These are phyloP conservation scores for Chlorociboria aeruginascens DNA, from an alignment of 495 filamentous ascomycete species.

Conservation along the genomic window DNA sequence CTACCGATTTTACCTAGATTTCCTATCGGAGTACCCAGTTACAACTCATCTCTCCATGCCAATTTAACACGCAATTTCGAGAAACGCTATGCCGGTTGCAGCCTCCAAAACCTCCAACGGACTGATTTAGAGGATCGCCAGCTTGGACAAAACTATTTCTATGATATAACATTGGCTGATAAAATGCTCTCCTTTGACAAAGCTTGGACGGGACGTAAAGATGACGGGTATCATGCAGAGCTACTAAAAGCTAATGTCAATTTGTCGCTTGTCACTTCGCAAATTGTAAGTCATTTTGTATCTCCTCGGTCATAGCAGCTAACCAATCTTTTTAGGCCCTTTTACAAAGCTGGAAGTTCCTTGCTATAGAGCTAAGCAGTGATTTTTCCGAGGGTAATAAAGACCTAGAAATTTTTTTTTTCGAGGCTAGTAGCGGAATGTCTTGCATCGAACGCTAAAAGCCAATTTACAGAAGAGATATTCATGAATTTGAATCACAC, in stretches of 20 bases:
- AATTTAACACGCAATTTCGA: slow-evolving; percentile 69
- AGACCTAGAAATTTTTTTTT: slow-evolving; percentile 53
- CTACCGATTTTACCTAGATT: slow-evolving; percentile 60
- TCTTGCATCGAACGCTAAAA: slow-evolving; percentile 54
- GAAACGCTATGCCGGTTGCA: slow-evolving; percentile 56
- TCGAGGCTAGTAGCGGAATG: slow-evolving; percentile 59
- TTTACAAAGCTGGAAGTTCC: slow-evolving; percentile 78
- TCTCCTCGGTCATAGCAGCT: slow-evolving; percentile 7
- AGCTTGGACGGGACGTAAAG: slow-evolving; percentile 55
- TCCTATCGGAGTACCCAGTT: slow-evolving; percentile 60
- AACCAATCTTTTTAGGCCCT: slow-evolving; percentile 43
- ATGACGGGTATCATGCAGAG: slow-evolving; percentile 66
- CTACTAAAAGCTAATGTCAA: slow-evolving; percentile 81
- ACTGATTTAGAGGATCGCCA: slow-evolving; percentile 47
- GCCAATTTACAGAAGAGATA: slow-evolving; percentile 54
- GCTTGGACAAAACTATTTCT: slow-evolving; percentile 68
- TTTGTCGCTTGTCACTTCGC: slow-evolving; percentile 79
- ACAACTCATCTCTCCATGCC: slow-evolving; percentile 74
- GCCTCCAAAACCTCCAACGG: slow-evolving; percentile 62
- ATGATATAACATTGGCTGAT: slow-evolving; percentile 60
- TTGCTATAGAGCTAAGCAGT: slow-evolving; percentile 71
- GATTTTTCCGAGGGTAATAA: slow-evolving; percentile 44
- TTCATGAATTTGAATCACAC: slow-evolving; percentile 60
- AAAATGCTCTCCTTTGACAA: slow-evolving; percentile 63
- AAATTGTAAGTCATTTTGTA: slow-evolving; percentile 52